These are phyloP conservation scores for Hypoxylon sp. DNA, from an alignment of 2,329 filamentous ascomycete genomes.

Conservation along the genomic window DNA sequence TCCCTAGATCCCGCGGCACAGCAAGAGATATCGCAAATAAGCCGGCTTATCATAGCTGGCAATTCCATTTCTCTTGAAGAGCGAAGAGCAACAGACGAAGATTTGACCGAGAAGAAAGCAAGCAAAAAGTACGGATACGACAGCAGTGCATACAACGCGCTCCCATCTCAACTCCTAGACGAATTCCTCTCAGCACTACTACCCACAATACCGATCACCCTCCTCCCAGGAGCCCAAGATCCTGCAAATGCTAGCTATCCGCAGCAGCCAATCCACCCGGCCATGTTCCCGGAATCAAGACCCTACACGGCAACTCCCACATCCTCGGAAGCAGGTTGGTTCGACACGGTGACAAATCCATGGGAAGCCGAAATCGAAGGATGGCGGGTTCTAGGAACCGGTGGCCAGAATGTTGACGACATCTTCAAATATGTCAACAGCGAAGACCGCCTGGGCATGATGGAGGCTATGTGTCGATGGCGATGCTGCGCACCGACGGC, in stretches of 20 bases:
- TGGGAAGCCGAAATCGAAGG: conserved; percentile 92
- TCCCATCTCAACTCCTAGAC: conserved; percentile 85
- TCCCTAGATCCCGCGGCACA: conserved; percentile 69
- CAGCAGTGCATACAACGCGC: conserved; percentile 83
- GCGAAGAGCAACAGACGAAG: conserved; percentile 48
- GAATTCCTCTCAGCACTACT: conserved; percentile 82
- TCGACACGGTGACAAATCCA: conserved; percentile 91
- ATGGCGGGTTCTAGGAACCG: conserved; percentile 85
- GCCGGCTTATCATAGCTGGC: conserved; percentile 87
- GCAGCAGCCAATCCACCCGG: conserved; percentile 90
- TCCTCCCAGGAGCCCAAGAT: conserved; percentile 85
- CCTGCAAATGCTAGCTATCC: conserved; percentile 90
- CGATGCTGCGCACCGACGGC: conserved; percentile 90
- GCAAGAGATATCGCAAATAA: conserved; percentile 71
- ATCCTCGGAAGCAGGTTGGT: conserved; percentile 70
- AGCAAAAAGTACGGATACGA: conserved; percentile 96
- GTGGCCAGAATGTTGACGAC: conserved; percentile 93
- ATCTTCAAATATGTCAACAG: conserved; percentile 89
- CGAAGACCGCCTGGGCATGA: conserved; percentile 81
- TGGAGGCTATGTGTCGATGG: conserved; percentile 96
- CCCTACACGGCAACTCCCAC: conserved; percentile 66
- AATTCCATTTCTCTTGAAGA: conserved; percentile 74
- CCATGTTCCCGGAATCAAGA: conserved; percentile 84
- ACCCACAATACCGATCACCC: conserved; percentile 85
- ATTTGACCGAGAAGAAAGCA: conserved; percentile 56